phyloP scores from a whole-genome alignment of 2,329 filamentous ascomycete genomes.

The Coleophoma cylindrospora region DNA sequence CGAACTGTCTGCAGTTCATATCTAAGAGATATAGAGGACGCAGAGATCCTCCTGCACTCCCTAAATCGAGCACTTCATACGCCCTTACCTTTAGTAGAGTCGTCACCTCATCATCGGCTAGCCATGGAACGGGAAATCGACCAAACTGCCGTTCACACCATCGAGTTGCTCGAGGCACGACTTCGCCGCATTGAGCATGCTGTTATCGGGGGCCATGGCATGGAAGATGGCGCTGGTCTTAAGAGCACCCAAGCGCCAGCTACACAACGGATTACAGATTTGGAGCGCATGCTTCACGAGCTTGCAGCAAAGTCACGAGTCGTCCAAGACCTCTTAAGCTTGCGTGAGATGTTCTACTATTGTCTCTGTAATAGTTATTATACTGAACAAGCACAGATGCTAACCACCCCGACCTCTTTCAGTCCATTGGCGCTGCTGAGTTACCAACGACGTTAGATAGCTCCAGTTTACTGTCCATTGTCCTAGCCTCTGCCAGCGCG shows the following conservation, averaged over 20 bases:
- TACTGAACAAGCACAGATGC: slow-evolving; percentile 19
- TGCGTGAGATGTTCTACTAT: slow-evolving; percentile 17
- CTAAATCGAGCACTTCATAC: no score
- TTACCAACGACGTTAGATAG: slow-evolving; percentile 22
- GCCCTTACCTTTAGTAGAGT: no score
- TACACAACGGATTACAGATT: slow-evolving; percentile 9
- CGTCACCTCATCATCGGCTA: background rate
- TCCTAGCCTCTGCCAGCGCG: slow-evolving; percentile 26
- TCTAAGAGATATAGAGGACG: no score
- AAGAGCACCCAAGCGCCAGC: slow-evolving; percentile 7
- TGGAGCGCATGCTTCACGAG: slow-evolving; percentile 19
- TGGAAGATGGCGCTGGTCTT: slow-evolving; percentile 3
- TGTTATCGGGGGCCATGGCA: slow-evolving; percentile 15
- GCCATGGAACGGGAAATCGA: slow-evolving; percentile 25
- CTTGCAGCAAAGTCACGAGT: slow-evolving; percentile 23
- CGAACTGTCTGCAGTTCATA: no score
- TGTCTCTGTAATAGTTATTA: background rate
- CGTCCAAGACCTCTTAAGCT: slow-evolving; percentile 24
- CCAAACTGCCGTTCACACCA: slow-evolving; percentile 23
- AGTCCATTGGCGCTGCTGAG: slow-evolving; percentile 17
- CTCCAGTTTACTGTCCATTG: slow-evolving; percentile 19
- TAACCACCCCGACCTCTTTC: slow-evolving; percentile 27
- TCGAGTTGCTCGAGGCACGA: slow-evolving; percentile 25
- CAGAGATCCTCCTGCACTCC: no score
- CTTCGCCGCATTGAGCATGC: slow-evolving; percentile 25